Base-by-base conservation (phyloP, 441 rosid species). In the Theobroma grandiflorum region DNA sequence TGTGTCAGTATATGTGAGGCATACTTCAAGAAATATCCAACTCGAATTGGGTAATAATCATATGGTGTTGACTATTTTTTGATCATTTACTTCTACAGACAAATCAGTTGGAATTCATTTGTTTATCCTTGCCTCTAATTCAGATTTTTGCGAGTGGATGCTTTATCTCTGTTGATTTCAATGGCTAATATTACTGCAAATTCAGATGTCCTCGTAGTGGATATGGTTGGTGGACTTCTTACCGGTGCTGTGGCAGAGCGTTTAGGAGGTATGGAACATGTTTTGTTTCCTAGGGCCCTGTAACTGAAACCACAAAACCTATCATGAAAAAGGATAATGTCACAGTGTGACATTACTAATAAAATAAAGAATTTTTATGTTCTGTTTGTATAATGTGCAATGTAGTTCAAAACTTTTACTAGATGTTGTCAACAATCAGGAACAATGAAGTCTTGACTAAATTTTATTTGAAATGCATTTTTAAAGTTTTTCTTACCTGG, bases 221-320 rank as follows among this genome's bases (percentile, higher is more conserved):
- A 96, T 89, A 90, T 88, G 94, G 92, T 93, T 82, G 98, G 98
- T 81, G 99, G 98, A 58, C 96, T 96, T 83, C 80, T 94, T 81
- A 90, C 97, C 74, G 98, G 98, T 83, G 98, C 98, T 64, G 96
- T 96, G 78, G 97, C 98, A 72, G 98, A 94, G 83, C 92, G 96
- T 50, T 84, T 93, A 85, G 98, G 98, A 87, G 98, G 98, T 94
- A 81, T 65, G 77, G 14, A 40, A 40, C 62, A 45, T 75, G 59
- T 55, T 40, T 70, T 49, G 53, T 53, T 68, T 42, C 49, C 42
- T 18, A 50, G 52, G 47, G 42, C 67, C 52, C 15, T 57, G 20
- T 50, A 26, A 74, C 62, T 79, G 26, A 50, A 72, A 38, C n/a
- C 26, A 72, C 20, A 55, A n/a, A 31, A 37, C 37, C 37, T 73